These are phyloP conservation scores for Brassica cretica DNA, from an alignment of 345 rosid genomes.

Conservation along the genomic window DNA sequence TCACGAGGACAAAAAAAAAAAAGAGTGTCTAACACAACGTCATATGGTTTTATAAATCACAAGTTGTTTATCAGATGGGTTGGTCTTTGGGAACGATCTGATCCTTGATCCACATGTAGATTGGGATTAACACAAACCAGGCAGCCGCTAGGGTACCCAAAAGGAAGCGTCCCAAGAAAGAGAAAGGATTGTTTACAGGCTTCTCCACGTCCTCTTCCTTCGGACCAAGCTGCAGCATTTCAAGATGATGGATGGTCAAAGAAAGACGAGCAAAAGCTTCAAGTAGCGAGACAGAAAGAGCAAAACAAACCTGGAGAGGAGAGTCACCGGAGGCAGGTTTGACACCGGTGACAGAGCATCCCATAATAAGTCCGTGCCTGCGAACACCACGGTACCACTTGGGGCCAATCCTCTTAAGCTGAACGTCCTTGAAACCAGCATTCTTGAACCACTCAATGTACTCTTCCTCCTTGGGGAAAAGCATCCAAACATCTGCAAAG, in stretches of 20 bases:
- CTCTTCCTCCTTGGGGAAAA: slow-evolving; percentile 99
- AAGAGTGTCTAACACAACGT: not conserved
- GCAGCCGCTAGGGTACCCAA: slow-evolving; percentile 77
- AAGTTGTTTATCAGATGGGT: slow-evolving; percentile 47
- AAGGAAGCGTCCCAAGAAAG: slow-evolving; percentile 66
- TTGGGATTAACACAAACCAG: slow-evolving; percentile 79
- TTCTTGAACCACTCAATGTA: slow-evolving; percentile 92
- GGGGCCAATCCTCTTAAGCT: slow-evolving; percentile 94
- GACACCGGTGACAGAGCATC: slow-evolving; percentile 95
- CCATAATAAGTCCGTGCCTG: slow-evolving; percentile 96
- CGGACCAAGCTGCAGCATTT: slow-evolving; percentile 79
- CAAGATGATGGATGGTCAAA: not conserved
- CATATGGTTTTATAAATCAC: too few species aligned
- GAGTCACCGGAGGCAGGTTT: slow-evolving; percentile 97
- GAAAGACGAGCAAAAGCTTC: not conserved
- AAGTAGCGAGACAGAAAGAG: not conserved
- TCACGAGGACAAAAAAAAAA: not conserved
- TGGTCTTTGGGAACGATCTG: slow-evolving; percentile 75
- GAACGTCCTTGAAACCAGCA: slow-evolving; percentile 92
- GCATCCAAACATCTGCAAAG: slow-evolving; percentile 99
- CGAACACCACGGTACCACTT: slow-evolving; percentile 99
- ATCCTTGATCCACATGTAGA: slow-evolving; percentile 99
- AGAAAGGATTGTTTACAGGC: slow-evolving; percentile 63
- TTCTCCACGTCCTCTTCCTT: slow-evolving; percentile 79
- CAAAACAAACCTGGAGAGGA: slow-evolving; percentile 74